Evolutionary conservation across 441 rosid genomes (phyloP), one percentile per base, ranked within the genome.

Genomic region (Erysimum cheiri): DNA sequence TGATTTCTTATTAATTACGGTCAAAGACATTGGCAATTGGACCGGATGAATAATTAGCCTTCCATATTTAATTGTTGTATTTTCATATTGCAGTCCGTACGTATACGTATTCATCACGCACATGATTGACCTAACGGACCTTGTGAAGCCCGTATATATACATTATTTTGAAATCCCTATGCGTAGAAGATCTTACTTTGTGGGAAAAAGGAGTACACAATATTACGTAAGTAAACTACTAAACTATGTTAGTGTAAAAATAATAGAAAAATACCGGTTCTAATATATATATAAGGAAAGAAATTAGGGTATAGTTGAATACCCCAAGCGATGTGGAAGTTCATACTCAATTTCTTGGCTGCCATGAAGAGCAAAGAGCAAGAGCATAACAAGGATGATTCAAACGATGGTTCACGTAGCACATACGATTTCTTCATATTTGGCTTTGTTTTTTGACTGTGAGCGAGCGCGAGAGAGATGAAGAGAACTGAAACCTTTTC

Each of bases 11-110:
- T 36, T 17, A 64, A 36, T 3, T 28, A 71, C 29, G 22, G 58
- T 64, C 64, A 69, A 69, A 49, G 40, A 72, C 44, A 56, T 72
- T 64, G 71, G 76, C 52, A 9, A 37, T 36, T 32, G 65, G 59
- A 64, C 60, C 65, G 26, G 53, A 15, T 63, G 71, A 28, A 56
- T 72, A 46, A 46, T 35, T 35, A 62, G 60, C 32, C 37, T 71
- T 11, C 31, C 29, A 1, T 4, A 33, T 32, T n/a, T 28, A 46
- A 17, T 9, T 64, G 59, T 64, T 44, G 22, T 48, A 5, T 69
- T 28, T 64, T 64, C 71, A 72, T 72, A 47, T 37, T 47, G 59
- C 28, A 22, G 24, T 22, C 24, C 24, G 12, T 55, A 24, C 29
- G 64, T 58, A 12, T 22, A 48, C 29, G 59, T 48, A 64, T 56